phyloP scores from a whole-genome alignment of 345 rosid genomes.

The Garcia nutans region DNA sequence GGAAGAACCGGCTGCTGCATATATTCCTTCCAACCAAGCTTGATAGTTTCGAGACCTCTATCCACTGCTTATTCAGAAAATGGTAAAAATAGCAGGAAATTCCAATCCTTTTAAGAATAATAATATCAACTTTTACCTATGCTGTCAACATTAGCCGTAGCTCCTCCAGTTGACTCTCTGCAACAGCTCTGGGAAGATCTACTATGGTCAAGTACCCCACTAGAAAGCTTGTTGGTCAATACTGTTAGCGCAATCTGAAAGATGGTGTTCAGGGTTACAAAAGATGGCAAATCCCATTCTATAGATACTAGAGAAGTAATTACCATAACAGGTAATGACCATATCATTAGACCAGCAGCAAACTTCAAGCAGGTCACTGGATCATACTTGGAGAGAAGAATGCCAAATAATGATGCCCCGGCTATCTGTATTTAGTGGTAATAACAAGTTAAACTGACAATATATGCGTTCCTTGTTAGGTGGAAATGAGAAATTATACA shows the following conservation, averaged over 20 bases:
- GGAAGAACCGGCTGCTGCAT: constrained; percentile 92
- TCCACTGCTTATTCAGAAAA: constrained; percentile 35
- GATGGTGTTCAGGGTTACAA: constrained; percentile 9
- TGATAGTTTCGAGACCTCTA: constrained; percentile 70
- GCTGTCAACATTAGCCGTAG: constrained; percentile 30
- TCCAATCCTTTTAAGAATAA: neutral
- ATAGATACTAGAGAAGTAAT: constrained; percentile 20
- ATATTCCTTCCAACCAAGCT: constrained; percentile 95
- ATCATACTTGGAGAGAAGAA: constrained; percentile 72
- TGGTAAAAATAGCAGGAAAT: constrained; percentile 6
- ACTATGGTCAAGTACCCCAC: constrained; percentile 82
- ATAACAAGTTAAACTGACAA: neutral
- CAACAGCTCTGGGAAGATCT: constrained; percentile 57
- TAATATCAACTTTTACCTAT: constrained; percentile 46
- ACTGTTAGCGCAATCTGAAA: constrained; percentile 65
- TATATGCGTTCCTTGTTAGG: neutral
- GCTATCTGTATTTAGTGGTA: constrained; percentile 53
- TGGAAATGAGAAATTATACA: neutral
- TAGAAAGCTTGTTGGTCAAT: constrained; percentile 76
- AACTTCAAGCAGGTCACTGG: constrained; percentile 85
- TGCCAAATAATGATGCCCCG: constrained; percentile 79
- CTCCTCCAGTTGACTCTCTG: constrained; percentile 30
- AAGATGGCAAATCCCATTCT: constrained; percentile 11
- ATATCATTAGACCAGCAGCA: constrained; percentile 68
- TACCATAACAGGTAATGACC: constrained; percentile 80